Conservation (phyloP, 1,139 yeast species). For the Hemisphaericaspora xylofermentans region DNA sequence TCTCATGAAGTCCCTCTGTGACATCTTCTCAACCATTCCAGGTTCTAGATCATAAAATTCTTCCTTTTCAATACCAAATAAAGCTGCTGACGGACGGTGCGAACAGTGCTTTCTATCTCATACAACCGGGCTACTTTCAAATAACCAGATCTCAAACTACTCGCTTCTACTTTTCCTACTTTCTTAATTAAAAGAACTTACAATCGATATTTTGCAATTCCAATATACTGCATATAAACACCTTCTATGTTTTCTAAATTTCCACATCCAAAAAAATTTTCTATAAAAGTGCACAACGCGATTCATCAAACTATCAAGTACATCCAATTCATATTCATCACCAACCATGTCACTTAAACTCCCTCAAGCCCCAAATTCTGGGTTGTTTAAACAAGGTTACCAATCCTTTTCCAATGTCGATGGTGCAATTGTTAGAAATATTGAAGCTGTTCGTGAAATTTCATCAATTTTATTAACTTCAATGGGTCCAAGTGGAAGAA, state of each 20-base stretch:
- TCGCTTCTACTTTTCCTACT: too few relatives aligned
- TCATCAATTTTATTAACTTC: conserved; percentile 89
- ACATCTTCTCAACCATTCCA: too few relatives aligned
- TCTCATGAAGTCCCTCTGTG: too few relatives aligned
- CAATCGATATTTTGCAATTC: too few relatives aligned
- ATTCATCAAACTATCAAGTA: not conserved
- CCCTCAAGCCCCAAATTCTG: conserved; percentile 92
- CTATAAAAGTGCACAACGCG: not conserved
- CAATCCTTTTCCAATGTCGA: conserved; percentile 85
- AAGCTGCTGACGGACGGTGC: too few relatives aligned
- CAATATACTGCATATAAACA: not conserved
- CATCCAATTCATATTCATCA: conserved; percentile 1
- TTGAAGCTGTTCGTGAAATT: conserved; percentile 92
- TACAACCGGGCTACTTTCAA: too few relatives aligned
- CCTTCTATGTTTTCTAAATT: not conserved
- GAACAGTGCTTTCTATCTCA: too few relatives aligned
- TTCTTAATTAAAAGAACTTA: too few relatives aligned
- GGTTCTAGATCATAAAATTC: too few relatives aligned
- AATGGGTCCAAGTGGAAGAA: conserved; percentile 96
- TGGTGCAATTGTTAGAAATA: conserved; percentile 91
- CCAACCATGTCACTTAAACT: conserved; percentile 75
- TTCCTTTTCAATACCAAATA: too few relatives aligned
- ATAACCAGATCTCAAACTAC: too few relatives aligned
- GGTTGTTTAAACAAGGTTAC: conserved; percentile 95
- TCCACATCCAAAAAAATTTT: conserved; percentile 1